phyloP scores from a whole-genome alignment of 2,329 filamentous ascomycete species.

The Cladobotryum protrusum region DNA sequence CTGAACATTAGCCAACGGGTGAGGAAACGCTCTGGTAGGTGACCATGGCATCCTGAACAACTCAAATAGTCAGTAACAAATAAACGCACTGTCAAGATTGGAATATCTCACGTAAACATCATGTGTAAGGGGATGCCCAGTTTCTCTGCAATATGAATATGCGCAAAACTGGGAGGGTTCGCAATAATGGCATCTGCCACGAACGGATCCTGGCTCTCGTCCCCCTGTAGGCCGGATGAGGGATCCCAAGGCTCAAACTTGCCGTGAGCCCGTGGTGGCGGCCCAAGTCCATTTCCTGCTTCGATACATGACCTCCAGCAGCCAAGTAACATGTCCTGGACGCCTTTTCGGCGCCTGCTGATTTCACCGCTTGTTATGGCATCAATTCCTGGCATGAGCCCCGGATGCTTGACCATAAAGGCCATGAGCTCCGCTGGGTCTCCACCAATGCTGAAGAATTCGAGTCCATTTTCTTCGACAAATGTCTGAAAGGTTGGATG shows the following conservation, averaged over 20 bases:
- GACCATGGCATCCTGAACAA: conserved; percentile 90
- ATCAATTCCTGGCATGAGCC: conserved; percentile 76
- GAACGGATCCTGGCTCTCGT: conserved; percentile 53
- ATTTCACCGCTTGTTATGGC: conserved; percentile 72
- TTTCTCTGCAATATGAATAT: conserved; percentile 70
- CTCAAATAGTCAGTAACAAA: background rate
- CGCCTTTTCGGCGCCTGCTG: conserved; percentile 64
- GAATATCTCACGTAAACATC: conserved; percentile 73
- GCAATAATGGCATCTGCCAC: conserved; percentile 78
- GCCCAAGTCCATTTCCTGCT: conserved; percentile 59
- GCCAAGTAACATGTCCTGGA: conserved; percentile 72
- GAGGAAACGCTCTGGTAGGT: conserved; percentile 76
- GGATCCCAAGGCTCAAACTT: conserved; percentile 41
- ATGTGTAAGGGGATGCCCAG: conserved; percentile 70
- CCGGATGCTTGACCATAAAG: conserved; percentile 87
- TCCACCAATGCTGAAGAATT: conserved; percentile 72
- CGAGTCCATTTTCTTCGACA: conserved; percentile 62
- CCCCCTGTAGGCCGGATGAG: conserved; percentile 30
- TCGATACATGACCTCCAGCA: conserved; percentile 86
- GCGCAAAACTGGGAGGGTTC: conserved; percentile 71
- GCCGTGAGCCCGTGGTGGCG: conserved; percentile 40
- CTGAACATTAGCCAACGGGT: conserved; percentile 78
- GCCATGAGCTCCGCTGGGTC: conserved; percentile 74
- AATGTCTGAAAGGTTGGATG: conserved; percentile 63
- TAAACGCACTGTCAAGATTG: no score